These are phyloP conservation scores for Leccinum pellstonianum DNA, from an alignment of 768 basidiomycete species.

Conservation along the genomic window DNA sequence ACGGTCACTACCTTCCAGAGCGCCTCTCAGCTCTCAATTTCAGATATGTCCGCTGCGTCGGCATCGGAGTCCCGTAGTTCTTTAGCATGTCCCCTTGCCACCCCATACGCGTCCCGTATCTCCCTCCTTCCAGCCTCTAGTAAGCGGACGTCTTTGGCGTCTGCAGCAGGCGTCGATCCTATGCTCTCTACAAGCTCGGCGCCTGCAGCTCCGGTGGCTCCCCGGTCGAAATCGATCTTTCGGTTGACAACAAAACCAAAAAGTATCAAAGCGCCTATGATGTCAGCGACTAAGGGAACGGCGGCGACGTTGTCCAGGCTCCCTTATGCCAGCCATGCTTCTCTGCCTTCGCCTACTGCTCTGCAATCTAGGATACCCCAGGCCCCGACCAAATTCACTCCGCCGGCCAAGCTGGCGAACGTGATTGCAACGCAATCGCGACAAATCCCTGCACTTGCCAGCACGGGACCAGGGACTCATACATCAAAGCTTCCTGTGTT, in stretches of 20 bases:
- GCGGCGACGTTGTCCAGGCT: constrained; percentile 14
- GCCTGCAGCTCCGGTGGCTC: background rate
- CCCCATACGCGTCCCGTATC: constrained; percentile 16
- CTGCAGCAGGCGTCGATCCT: constrained; percentile 23
- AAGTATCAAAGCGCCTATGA: constrained; percentile 15
- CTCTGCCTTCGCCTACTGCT: constrained; percentile 6
- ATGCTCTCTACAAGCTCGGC: constrained; percentile 4
- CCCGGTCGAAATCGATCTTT: constrained; percentile 33
- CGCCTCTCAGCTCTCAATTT: constrained; percentile 23
- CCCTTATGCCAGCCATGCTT: constrained; percentile 6
- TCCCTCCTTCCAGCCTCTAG: constrained; percentile 26
- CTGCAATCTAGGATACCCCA: constrained; percentile 23
- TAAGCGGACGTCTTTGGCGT: constrained; percentile 31
- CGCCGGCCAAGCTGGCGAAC: constrained; percentile 31
- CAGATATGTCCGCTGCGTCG: constrained; percentile 4
- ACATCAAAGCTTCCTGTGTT: constrained; percentile 23
- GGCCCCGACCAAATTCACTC: constrained; percentile 26
- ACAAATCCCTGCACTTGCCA: constrained; percentile 2
- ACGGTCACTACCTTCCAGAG: constrained; percentile 26
- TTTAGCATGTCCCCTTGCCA: background rate
- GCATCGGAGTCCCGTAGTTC: constrained; percentile 24
- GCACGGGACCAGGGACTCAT: constrained; percentile 3
- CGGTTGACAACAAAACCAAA: constrained; percentile 29
- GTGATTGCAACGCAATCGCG: constrained; percentile 29
- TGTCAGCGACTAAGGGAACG: background rate